These are phyloP conservation scores for Uronychia setigera DNA, from an alignment of 73 alveolate species.

Conservation along the genomic window DNA sequence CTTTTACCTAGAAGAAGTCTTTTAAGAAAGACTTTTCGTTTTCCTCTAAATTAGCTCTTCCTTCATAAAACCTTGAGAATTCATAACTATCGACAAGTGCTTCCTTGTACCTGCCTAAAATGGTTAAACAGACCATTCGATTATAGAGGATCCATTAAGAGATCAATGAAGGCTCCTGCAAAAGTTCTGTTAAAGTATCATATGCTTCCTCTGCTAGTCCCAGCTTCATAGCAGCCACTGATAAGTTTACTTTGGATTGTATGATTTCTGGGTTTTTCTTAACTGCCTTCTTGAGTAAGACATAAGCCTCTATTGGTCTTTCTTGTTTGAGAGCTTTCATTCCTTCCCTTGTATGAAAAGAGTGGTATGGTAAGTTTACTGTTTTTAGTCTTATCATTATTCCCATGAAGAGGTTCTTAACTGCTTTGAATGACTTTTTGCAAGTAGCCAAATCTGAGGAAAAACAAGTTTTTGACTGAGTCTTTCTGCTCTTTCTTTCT, in stretches of 20 bases:
- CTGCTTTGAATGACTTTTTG: background rate
- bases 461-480: no score
- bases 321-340: background rate
- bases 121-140: background rate
- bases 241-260: background rate
- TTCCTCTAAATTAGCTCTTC: background rate
- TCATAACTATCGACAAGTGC: background rate
- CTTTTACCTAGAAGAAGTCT: background rate
- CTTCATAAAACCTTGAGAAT: background rate
- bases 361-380: background rate
- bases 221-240: background rate
- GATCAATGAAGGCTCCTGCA: background rate
- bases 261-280: background rate
- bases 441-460: background rate
- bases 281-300: background rate
- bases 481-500: no score
- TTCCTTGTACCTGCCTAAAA: background rate
- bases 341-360: background rate
- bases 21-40: background rate
- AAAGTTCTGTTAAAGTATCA: background rate
- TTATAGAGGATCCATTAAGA: background rate
- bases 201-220: background rate
- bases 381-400: background rate
- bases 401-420: background rate
- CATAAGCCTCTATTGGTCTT: background rate